Evolutionary conservation across 176 grass and related monocot genomes (phyloP).

Genomic region (Elaeis guineensis): DNA sequence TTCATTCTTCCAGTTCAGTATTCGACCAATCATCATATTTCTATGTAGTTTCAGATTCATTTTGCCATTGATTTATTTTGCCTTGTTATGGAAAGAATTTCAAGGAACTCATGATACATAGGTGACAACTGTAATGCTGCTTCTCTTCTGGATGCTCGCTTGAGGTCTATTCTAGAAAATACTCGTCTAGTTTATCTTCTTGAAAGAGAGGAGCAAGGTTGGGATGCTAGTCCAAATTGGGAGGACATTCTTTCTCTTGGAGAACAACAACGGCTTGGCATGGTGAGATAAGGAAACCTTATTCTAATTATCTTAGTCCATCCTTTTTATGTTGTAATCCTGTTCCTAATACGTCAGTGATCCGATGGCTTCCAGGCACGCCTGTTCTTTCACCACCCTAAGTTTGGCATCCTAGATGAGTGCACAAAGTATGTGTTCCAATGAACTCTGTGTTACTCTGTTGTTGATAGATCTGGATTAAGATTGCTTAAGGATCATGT

Average conservation of each 20-base stretch:
- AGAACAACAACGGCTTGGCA: conserved; percentile 93
- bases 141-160: conserved; percentile 52
- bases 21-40: too few species aligned
- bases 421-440: conserved; percentile 67
- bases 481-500: conserved; percentile 15
- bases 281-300: conserved; percentile 40
- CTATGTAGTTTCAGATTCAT: too few species aligned
- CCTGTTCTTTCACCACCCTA: conserved; percentile 89
- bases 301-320: too few species aligned
- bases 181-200: conserved; percentile 84
- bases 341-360: background rate
- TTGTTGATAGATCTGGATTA: too few species aligned
- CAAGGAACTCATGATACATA: conserved; percentile 16
- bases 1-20: too few species aligned
- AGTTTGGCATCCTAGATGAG: conserved; percentile 85
- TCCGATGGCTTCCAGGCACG: conserved; percentile 47
- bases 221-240: conserved; percentile 89
- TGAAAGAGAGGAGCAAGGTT: conserved; percentile 65
- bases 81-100: too few species aligned
- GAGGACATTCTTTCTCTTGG: conserved; percentile 88
- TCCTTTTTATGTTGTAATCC: background rate
- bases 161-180: conserved; percentile 75
- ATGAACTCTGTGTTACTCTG: too few species aligned
- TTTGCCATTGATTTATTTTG: too few species aligned
- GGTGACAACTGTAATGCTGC: conserved; percentile 38